phyloP scores from a whole-genome alignment of 371 early-diverging fungal genomes.

The Funneliformis caledonium region DNA sequence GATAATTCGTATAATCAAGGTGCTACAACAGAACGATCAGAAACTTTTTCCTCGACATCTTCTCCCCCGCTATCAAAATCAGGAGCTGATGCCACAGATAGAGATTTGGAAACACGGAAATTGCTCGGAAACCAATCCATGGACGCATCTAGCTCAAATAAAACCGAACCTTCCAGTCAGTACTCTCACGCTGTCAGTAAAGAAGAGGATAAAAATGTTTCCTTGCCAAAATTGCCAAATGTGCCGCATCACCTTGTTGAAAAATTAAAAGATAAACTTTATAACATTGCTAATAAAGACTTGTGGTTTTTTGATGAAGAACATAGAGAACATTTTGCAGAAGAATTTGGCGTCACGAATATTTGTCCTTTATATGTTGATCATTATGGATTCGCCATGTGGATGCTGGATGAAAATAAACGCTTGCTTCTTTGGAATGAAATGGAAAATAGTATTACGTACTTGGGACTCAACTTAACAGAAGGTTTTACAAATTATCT shows the following conservation, averaged over 20 bases:
- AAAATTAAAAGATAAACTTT: not conserved
- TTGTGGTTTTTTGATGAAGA: not conserved
- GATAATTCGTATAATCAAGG: not conserved
- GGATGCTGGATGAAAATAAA: conserved; percentile 12
- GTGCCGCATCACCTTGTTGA: not conserved
- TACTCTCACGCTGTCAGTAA: not conserved
- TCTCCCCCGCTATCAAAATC: not conserved
- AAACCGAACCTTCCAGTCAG: not conserved
- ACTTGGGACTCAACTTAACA: not conserved
- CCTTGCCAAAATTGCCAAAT: conserved; percentile 16
- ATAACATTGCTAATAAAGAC: not conserved
- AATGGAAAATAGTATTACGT: not conserved
- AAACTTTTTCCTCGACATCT: not conserved
- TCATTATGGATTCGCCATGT: not conserved
- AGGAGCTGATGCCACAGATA: not conserved
- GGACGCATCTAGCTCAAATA: conserved; percentile 1
- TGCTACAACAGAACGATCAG: not conserved
- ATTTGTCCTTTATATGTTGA: not conserved
- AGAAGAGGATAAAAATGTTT: not conserved
- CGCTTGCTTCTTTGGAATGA: not conserved
- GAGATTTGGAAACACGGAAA: not conserved
- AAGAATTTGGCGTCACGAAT: not conserved
- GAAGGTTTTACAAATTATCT: conserved; percentile 25
- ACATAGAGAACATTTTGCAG: not conserved
- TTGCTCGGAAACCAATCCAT: conserved; percentile 21